Percentiles rank a stretch among this genome's conserved stretches.
Conservation (phyloP, 108 stramenopile genomes). For the Asterionellopsis glacialis region DNA sequence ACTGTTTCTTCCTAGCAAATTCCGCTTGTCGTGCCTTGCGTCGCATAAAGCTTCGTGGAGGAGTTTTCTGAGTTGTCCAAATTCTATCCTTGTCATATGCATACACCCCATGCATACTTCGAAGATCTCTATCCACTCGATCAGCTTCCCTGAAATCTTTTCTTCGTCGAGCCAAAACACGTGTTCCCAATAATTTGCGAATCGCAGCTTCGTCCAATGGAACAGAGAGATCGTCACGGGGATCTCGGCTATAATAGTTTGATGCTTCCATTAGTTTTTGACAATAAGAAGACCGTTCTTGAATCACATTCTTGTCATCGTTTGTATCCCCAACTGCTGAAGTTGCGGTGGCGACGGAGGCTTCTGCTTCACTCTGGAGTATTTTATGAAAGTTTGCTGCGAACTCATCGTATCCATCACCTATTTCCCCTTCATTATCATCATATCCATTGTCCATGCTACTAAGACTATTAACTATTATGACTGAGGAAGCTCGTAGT, state of each 20-base stretch:
- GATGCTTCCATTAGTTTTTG: too few relatives aligned
- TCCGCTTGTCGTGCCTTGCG: neutral
- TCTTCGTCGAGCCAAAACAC: neutral
- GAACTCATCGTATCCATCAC: too few relatives aligned
- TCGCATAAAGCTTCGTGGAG: neutral
- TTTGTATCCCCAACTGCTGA: conserved; percentile 1
- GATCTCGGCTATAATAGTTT: neutral
- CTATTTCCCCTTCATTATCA: too few relatives aligned
- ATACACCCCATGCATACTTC: neutral
- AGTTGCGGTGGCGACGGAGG: too few relatives aligned
- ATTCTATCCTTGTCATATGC: neutral
- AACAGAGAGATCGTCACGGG: neutral
- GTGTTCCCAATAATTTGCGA: neutral
- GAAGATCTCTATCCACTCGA: neutral
- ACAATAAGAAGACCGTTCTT: neutral
- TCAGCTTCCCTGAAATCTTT: conserved; percentile 1
- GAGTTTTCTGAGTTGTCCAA: neutral
- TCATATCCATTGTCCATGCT: too few relatives aligned
- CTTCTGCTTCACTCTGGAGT: too few relatives aligned
- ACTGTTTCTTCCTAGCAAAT: neutral
- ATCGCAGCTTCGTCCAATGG: neutral
- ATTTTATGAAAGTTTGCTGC: too few relatives aligned
- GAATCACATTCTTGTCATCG: conserved; percentile 2
- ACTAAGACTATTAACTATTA: too few relatives aligned
- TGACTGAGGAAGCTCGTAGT: too few relatives aligned